Percentiles rank a stretch among this genome's conserved stretches.
Conservation (phyloP, 2,329 filamentous ascomycete genomes). For the Aureobasidium sp. region DNA sequence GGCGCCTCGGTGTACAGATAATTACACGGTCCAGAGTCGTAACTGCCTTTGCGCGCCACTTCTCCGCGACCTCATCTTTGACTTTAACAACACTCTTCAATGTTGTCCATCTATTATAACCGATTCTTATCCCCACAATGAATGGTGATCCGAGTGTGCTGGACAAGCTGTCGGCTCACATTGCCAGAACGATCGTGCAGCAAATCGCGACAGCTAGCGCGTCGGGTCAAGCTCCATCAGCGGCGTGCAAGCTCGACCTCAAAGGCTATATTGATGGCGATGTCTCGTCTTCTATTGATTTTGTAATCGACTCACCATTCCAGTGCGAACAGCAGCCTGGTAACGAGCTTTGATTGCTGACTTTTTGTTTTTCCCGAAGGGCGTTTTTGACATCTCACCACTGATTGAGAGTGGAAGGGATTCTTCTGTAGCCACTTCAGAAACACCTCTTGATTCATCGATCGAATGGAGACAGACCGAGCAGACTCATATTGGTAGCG, state of each 20-base stretch:
- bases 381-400: not conserved
- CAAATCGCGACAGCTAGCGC: conserved; percentile 10
- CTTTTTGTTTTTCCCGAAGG: not conserved
- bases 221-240: not conserved
- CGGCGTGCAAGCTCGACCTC: not conserved
- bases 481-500: not conserved
- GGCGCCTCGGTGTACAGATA: not conserved
- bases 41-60: not conserved
- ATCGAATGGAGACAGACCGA: not conserved
- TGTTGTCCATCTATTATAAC: no score
- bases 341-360: not conserved
- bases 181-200: conserved; percentile 4
- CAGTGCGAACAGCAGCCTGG: not conserved
- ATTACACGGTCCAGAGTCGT: not conserved
- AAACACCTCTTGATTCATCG: not conserved
- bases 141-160: not conserved
- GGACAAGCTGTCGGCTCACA: conserved; percentile 3
- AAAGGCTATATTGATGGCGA: conserved; percentile 12
- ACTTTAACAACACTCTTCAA: not conserved
- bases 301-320: not conserved
- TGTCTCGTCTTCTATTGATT: conserved; percentile 2
- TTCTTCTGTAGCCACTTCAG: not conserved
- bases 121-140: not conserved
- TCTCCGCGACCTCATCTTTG: not conserved
- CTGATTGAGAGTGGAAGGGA: not conserved